Percentiles rank a stretch among this genome's conserved stretches.
phyloP scores from a whole-genome alignment of 768 basidiomycete species.

The Gautieria morchelliformis region DNA sequence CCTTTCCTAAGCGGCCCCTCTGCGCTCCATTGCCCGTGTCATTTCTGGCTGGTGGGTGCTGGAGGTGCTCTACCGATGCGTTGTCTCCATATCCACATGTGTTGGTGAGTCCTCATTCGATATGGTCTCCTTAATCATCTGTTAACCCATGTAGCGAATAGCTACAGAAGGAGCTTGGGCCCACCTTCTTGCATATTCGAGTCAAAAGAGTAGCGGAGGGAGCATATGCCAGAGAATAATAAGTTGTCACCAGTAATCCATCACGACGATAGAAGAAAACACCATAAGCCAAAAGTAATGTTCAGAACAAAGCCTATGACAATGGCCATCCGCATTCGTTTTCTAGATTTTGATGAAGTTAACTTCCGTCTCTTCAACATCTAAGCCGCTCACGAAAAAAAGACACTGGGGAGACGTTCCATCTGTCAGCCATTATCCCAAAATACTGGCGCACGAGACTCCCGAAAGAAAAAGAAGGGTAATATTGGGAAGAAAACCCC shows the following conservation, averaged over 20 bases:
- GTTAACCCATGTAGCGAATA: no score
- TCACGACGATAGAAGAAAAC: conserved; percentile 40
- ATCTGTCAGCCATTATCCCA: conserved; percentile 64
- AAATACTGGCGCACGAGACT: conserved; percentile 55
- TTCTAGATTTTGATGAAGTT: conserved; percentile 24
- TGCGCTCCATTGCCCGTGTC: no score
- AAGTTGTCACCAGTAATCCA: background rate
- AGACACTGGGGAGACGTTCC: conserved; percentile 48
- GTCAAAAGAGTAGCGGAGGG: no score
- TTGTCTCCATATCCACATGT: no score
- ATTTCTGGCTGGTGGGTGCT: no score
- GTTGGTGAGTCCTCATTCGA: no score
- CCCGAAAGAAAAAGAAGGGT: conserved; percentile 82
- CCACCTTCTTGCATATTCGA: no score
- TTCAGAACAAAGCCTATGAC: conserved; percentile 82
- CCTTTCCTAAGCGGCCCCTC: no score
- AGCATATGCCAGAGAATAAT: no score
- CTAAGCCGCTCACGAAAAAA: conserved; percentile 63
- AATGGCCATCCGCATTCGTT: conserved; percentile 72
- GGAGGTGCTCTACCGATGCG: no score
- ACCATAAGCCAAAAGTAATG: conserved; percentile 74
- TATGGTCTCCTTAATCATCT: no score
- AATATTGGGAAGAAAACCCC: conserved; percentile 93
- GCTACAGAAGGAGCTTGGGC: no score
- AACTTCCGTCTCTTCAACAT: conserved; percentile 1